A percentile compares a stretch with the other conserved stretches of the same genome.
phyloP scores from a whole-genome alignment of 2,329 filamentous ascomycete species.

The Colletotrichum lupini region DNA sequence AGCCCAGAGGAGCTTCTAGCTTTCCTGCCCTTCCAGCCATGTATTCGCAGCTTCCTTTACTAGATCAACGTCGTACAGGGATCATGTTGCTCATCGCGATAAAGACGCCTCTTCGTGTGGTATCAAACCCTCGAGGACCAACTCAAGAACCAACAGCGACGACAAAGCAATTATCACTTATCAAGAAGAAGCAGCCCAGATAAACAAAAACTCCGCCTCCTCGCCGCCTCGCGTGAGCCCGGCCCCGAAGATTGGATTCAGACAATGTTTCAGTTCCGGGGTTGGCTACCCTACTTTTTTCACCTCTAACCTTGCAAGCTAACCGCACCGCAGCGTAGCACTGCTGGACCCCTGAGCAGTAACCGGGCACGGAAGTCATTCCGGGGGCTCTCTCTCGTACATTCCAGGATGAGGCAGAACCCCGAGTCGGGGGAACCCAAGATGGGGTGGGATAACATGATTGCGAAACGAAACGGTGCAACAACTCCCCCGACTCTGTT shows the following conservation, averaged over 20 bases:
- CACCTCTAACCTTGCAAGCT: neutral
- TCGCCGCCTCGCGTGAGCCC: neutral
- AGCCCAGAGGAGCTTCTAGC: too few relatives aligned
- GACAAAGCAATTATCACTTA: too few relatives aligned
- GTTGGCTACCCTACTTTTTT: neutral
- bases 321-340: too few relatives aligned
- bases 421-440: neutral
- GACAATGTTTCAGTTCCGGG: slow-evolving; percentile 27
- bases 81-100: neutral
- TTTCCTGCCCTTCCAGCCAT: too few relatives aligned
- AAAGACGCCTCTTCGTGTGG: too few relatives aligned
- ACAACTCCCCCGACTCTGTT: slow-evolving; percentile 17
- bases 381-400: neutral
- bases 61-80: too few relatives aligned
- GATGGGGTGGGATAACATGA: neutral
- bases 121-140: too few relatives aligned
- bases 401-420: slow-evolving; percentile 25
- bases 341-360: too few relatives aligned
- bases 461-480: slow-evolving; percentile 29
- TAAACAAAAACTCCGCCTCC: slow-evolving; percentile 16
- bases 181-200: too few relatives aligned
- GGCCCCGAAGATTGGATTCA: slow-evolving; percentile 25
- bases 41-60: too few relatives aligned
- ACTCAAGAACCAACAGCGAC: too few relatives aligned
- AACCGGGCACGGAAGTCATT: neutral